Evolutionary conservation across 306 rosid genomes (phyloP).

Genomic region (Argentina anserina): DNA sequence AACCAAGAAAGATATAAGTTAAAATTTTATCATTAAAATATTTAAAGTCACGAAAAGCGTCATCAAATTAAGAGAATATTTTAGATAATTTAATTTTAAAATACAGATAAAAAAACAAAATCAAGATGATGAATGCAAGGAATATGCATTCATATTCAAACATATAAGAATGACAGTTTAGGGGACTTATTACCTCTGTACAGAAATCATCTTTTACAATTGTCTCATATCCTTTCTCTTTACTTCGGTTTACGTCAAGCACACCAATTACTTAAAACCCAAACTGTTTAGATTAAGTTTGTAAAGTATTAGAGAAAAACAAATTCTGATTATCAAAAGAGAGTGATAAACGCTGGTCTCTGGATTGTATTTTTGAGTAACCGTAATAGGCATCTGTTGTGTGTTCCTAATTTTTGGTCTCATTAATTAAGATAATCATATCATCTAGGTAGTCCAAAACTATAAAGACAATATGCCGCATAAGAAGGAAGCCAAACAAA

Average conservation of each 20-base stretch:
- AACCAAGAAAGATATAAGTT: slow-evolving; percentile 22
- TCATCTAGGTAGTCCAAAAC: neutral
- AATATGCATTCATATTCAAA: too few relatives aligned
- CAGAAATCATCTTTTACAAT: slow-evolving; percentile 93
- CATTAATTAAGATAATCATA: neutral
- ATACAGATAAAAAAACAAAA: too few relatives aligned
- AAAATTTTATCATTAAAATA: too few relatives aligned
- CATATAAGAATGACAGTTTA: too few relatives aligned
- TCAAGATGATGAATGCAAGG: too few relatives aligned
- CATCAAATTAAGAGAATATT: too few relatives aligned
- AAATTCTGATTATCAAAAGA: neutral
- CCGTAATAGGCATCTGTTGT: neutral
- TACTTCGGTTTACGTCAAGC: slow-evolving; percentile 77
- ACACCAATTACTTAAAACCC: slow-evolving; percentile 76
- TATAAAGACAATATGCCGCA: neutral
- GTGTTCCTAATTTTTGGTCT: neutral
- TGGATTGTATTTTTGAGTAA: neutral
- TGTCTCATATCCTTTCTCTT: slow-evolving; percentile 84
- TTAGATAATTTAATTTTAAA: too few relatives aligned
- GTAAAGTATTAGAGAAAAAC: slow-evolving; percentile 11
- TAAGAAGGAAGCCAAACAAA: too few relatives aligned
- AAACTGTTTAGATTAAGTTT: slow-evolving; percentile 11
- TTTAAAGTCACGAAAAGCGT: too few relatives aligned
- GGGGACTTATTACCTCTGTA: slow-evolving; percentile 94
- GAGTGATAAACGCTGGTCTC: neutral